phyloP scores from a whole-genome alignment of 23 red algal genomes.

The Pyropia yezoensis region DNA sequence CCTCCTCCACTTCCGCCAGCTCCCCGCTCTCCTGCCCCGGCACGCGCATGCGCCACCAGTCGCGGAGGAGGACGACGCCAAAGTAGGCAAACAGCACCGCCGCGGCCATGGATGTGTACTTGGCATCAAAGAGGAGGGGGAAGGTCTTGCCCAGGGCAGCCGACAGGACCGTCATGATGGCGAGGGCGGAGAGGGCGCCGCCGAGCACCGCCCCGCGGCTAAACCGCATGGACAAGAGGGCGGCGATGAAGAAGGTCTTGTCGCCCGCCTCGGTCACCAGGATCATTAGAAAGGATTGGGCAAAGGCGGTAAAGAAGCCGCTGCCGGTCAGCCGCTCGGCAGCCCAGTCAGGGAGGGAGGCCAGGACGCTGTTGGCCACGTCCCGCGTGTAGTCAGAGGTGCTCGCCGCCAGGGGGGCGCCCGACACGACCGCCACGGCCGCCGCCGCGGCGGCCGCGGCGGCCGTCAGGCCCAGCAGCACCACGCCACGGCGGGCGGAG shows the following conservation, averaged over 20 bases:
- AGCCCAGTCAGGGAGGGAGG: no score
- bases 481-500: no score
- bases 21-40: slow-evolving; percentile 42
- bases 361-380: no score
- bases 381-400: no score
- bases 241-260: slow-evolving; percentile 95
- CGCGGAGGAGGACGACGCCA: slow-evolving; percentile 70
- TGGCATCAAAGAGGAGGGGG: slow-evolving; percentile 62
- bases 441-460: no score
- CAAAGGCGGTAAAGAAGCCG: slow-evolving; percentile 39
- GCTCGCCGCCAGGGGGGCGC: no score
- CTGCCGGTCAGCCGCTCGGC: slow-evolving; percentile 2
- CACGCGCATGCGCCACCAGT: slow-evolving; percentile 68
- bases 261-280: slow-evolving; percentile 88
- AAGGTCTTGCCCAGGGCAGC: slow-evolving; percentile 84
- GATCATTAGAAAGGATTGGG: slow-evolving; percentile 74
- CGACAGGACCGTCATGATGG: slow-evolving; percentile 90
- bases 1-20: slow-evolving; percentile 63
- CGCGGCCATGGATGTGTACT: slow-evolving; percentile 76
- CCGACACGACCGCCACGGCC: no score
- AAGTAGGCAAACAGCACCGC: slow-evolving; percentile 91
- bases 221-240: slow-evolving; percentile 87
- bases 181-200: slow-evolving; percentile 62
- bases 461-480: no score
- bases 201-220: slow-evolving; percentile 48